Percentiles rank a stretch among this genome's conserved stretches.
Conservation (phyloP, 345 rosid species). For the Murraya koenigii region DNA sequence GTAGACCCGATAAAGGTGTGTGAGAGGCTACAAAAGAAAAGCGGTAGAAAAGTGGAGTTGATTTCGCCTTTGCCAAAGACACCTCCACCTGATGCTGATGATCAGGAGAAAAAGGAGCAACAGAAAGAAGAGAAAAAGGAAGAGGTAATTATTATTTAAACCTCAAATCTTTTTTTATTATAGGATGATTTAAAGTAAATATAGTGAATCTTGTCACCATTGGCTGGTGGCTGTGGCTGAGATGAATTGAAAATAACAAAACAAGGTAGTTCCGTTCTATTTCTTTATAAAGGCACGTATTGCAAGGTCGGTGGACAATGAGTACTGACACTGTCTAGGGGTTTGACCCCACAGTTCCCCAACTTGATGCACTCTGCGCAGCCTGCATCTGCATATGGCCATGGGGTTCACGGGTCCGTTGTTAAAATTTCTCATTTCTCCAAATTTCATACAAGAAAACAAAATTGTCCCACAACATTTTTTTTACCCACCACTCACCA, state of each 20-base stretch:
- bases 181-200: neutral
- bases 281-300: conserved; percentile 27
- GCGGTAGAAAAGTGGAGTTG: conserved; percentile 65
- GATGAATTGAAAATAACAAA: conserved; percentile 44
- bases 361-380: conserved; percentile 3
- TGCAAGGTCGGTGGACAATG: conserved; percentile 14
- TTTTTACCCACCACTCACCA: neutral
- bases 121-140: conserved; percentile 48
- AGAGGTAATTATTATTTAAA: conserved; percentile 43
- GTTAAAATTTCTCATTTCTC: neutral
- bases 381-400: neutral
- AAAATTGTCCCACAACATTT: neutral
- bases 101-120: conserved; percentile 29
- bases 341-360: conserved; percentile 32
- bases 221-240: conserved; percentile 24
- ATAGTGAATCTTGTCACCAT: neutral
- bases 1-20: conserved; percentile 61
- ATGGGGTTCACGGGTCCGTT: neutral
- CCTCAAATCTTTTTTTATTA: neutral
- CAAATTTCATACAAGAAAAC: neutral
- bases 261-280: conserved; percentile 20
- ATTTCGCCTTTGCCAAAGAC: conserved; percentile 69
- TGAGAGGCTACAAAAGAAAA: conserved; percentile 63
- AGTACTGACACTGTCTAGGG: conserved; percentile 1
- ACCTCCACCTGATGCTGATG: neutral